Base-by-base conservation (phyloP, 2,329 filamentous ascomycete genomes). In the Colletotrichum tropicicola region DNA sequence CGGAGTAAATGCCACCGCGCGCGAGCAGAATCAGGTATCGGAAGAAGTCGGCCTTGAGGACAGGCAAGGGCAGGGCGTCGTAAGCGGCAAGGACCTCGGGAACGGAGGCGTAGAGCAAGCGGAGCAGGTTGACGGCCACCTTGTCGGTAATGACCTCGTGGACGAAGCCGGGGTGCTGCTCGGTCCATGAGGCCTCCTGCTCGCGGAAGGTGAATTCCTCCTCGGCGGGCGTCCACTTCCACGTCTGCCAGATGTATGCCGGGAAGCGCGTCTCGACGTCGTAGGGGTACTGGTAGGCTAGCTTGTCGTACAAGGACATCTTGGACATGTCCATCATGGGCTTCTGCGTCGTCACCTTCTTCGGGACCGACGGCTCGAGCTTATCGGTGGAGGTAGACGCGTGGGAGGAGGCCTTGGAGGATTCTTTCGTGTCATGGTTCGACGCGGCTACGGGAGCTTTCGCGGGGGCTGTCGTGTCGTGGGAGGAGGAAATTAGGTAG, bases 211-310 rank as follows among this genome's bases (percentile, higher is more conserved):
- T 80, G 75, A 99, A 99, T 67, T 92, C 85, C 53, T 88, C 84
- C 21, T 93, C 91, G 2, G 90, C 87, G 0, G 95, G 94, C 1
- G 89, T 92, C 73, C 89, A 91, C 78, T 97, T 98, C 96, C 96
- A 99, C 13, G 96, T 99, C 84, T 99, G 96, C 96, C 96, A 99
- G 74, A 99, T 97, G 82, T 97, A 98, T 60, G 94, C 94, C 3
- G 96, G 96, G 77, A 98, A 98, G 77, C 95, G 97, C 71, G 85
- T 79, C 73, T 94, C 89, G 68, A 95, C 85, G 73, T 97, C 92
- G 83, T 98, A 99, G 19, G 94, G 93, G 78, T 96, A 98, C 71
- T 97, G 92, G 82, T 97, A 98, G 55, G 90, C 91, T 61, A 99
- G 88, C 80, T 96, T 97, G 82, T 87, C 91, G 84, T 83, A 84